phyloP scores from a whole-genome alignment of 2,329 filamentous ascomycete genomes.

The Helotiales sp. region DNA sequence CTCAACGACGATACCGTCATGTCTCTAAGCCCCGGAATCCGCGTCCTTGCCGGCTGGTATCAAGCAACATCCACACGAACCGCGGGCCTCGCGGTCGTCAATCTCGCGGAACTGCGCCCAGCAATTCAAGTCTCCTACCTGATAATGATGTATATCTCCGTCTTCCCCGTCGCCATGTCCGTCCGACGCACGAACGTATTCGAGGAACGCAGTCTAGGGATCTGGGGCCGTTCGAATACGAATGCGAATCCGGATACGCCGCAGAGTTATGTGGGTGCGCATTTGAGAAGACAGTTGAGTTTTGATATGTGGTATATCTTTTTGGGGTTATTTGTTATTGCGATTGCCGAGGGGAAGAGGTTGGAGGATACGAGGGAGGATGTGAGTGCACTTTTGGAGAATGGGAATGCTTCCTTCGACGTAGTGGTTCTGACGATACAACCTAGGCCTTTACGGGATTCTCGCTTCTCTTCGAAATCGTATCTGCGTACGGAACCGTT shows the following conservation, averaged over 20 bases:
- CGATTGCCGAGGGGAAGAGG: constrained; percentile 82
- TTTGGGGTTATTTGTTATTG: constrained; percentile 88
- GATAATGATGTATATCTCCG: constrained; percentile 99
- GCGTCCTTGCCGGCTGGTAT: constrained; percentile 86
- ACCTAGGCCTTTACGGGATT: constrained; percentile 71
- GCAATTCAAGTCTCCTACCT: constrained; percentile 93
- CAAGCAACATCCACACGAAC: constrained; percentile 90
- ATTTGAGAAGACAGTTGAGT: constrained; percentile 90
- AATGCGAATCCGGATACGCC: constrained; percentile 60
- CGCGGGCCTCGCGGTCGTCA: constrained; percentile 85
- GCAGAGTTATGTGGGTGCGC: constrained; percentile 80
- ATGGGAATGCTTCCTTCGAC: background rate
- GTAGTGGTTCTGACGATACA: constrained; percentile 35
- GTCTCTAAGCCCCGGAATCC: constrained; percentile 70
- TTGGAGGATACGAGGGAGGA: constrained; percentile 55
- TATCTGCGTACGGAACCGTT: constrained; percentile 93
- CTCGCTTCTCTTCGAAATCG: constrained; percentile 78
- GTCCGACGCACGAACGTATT: constrained; percentile 95
- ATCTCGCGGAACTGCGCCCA: constrained; percentile 78
- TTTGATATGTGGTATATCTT: constrained; percentile 99
- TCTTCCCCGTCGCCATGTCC: constrained; percentile 94
- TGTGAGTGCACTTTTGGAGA: background rate
- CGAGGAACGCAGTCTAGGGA: constrained; percentile 84
- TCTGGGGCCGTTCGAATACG: constrained; percentile 61
- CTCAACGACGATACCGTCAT: constrained; percentile 74